Evolutionary conservation across 306 rosid genomes (phyloP), one percentile per base, ranked within the genome.

Genomic region (Malus sylvestris): DNA sequence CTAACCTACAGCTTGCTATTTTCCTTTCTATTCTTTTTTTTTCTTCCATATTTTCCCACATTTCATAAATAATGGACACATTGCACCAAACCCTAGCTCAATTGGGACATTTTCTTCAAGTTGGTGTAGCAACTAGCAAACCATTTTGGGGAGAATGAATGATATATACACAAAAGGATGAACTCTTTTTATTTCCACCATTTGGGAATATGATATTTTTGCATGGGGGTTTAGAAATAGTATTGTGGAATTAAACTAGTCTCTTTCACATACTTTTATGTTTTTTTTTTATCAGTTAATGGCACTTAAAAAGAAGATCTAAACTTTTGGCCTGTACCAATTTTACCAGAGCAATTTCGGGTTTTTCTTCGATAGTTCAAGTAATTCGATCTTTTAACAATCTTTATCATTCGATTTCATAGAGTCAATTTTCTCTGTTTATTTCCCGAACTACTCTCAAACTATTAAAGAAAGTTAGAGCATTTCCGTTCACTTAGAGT

Each of bases 31-130:
- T 11, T 70, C 33, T 69, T 55, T 29, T 10, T 23, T 40, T 73
- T 75, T 25, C 25, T 42, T 35, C 38, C 66, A 15, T 52, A 42
- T 62, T 53, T 75, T 70, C 69, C 68, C 52, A 20, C 46, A 20
- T 32, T 22, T 18, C 57, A 42, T 23, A 63, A 71, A 75, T 81
- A 75, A 81, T 81, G 76, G 38, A 42, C 8, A 71, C 72, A 69
- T 45, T 38, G 18, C 18, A 63, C 53, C 67, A 73, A 18, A 51
- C 57, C 44, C 62, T 22, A 15, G 5, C 76, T 38, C 27, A 45
- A 59, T 58, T 57, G 27, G 38, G 68, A 8, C 58, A 72, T 9
- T 14, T 23, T 72, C 38, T 72, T 18, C 70, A 9, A 66, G 49
- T 35, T 66, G 46, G 70, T 63, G 20, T 3, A 18, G 3, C 49